These are phyloP conservation scores for Ophiorrhiza pumila DNA, from an alignment of 257 asterid species.

Conservation along the genomic window DNA sequence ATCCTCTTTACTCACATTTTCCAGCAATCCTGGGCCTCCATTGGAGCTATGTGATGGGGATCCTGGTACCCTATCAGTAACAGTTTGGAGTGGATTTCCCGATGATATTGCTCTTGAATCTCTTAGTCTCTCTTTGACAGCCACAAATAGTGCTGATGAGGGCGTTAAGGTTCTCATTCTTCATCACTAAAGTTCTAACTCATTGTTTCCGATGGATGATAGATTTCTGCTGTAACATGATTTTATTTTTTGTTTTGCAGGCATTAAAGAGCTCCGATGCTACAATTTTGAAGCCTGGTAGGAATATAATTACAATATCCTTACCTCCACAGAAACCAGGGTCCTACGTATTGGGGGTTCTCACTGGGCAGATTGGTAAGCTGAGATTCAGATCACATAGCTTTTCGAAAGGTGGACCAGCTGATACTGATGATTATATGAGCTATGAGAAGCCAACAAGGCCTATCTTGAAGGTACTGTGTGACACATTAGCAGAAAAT, in stretches of 20 bases:
- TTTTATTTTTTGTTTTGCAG: constrained; percentile 42
- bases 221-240: constrained; percentile 18
- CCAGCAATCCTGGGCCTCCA: constrained; percentile 89
- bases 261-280: constrained; percentile 76
- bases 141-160: constrained; percentile 86
- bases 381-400: constrained; percentile 98
- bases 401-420: constrained; percentile 92
- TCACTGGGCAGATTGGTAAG: constrained; percentile 95
- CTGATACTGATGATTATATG: constrained; percentile 91
- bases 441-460: constrained; percentile 94
- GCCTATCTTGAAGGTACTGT: constrained; percentile 86
- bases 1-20: constrained; percentile 88
- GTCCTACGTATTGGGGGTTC: constrained; percentile 92
- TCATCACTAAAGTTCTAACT: background rate
- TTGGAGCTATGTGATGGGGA: constrained; percentile 94
- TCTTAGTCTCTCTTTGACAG: constrained; percentile 80
- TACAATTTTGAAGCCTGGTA: constrained; percentile 79
- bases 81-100: constrained; percentile 97
- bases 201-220: constrained; percentile 8
- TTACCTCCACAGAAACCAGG: constrained; percentile 98
- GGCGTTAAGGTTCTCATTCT: constrained; percentile 76
- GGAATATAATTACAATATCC: constrained; percentile 64
- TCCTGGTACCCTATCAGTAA: constrained; percentile 83
- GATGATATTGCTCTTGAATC: constrained; percentile 95
- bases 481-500: constrained; percentile 9